Evolutionary conservation across 2,329 filamentous ascomycete species (phyloP).

Genomic region (Aspergillus viridinutans): DNA sequence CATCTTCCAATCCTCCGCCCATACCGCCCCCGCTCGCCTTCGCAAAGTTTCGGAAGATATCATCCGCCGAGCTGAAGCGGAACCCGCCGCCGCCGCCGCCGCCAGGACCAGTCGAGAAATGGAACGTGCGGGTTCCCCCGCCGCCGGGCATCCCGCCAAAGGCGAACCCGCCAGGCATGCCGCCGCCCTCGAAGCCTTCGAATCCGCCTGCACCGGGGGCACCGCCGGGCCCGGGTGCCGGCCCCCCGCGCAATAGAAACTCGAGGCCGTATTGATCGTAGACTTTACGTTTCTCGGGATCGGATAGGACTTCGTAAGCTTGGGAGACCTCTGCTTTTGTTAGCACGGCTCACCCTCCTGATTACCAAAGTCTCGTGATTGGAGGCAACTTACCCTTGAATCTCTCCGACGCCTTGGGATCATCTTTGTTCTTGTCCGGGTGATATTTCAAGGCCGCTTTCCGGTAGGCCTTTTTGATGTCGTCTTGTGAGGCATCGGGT

Average conservation of each 20-base stretch:
- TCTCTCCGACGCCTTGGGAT: slow-evolving; percentile 77
- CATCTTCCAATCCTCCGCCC: slow-evolving; percentile 51
- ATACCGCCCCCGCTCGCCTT: slow-evolving; percentile 51
- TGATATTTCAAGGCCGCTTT: slow-evolving; percentile 90
- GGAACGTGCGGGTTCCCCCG: slow-evolving; percentile 44
- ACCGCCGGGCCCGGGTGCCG: slow-evolving; percentile 60
- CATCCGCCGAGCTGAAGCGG: slow-evolving; percentile 75
- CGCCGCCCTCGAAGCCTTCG: slow-evolving; percentile 56
- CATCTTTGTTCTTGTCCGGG: slow-evolving; percentile 97
- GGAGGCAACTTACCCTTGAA: slow-evolving; percentile 68
- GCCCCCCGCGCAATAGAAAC: slow-evolving; percentile 78
- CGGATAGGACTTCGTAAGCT: slow-evolving; percentile 95
- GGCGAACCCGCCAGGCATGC: slow-evolving; percentile 52
- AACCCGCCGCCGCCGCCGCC: slow-evolving; percentile 66
- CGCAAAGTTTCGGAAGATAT: slow-evolving; percentile 82
- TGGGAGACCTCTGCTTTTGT: slow-evolving; percentile 70
- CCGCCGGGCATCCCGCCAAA: slow-evolving; percentile 51
- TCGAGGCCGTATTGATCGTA: slow-evolving; percentile 96
- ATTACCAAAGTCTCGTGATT: not conserved
- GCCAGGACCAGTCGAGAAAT: slow-evolving; percentile 48
- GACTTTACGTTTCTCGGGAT: slow-evolving; percentile 91
- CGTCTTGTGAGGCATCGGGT: slow-evolving; percentile 77
- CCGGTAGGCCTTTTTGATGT: slow-evolving; percentile 86
- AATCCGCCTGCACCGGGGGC: slow-evolving; percentile 52
- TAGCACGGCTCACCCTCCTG: not conserved